Evolutionary conservation across 495 filamentous ascomycete genomes (phyloP), one percentile per base, ranked within the genome.

Genomic region (Aspergillus incahuasiensis): DNA sequence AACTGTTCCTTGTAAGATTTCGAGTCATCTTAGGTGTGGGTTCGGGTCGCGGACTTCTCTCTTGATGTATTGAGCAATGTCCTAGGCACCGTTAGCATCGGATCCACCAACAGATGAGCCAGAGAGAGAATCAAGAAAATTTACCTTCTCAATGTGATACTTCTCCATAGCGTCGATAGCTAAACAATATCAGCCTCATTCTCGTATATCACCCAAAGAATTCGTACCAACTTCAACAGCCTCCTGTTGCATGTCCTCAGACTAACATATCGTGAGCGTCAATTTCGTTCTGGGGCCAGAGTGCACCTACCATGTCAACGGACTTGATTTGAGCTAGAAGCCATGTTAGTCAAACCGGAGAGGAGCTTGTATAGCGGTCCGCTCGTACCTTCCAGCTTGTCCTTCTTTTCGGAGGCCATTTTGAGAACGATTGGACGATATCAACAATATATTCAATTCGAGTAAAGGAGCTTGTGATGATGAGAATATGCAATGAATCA

Each of bases 11-110:
- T 63, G 65, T 74, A 46, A 74, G 68, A 56, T 42, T 40, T 4
- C 30, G 51, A 48, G 24, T 19, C 52, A 40, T 47, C 20, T 47
- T 49, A 44, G 38, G 55, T 40, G 32, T 25, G 52, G 52, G 56
- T 19, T 49, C 34, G 52, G 28, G 12, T 16, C 48, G 53, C 82
- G 58, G 71, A 96, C 94, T 65, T 92, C 91, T 76, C 90, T 89
- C 81, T 97, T 97, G 78, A 97, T 97, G 71, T 90, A 87, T 66
- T 96, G 91, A 2, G 94, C 94, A 64, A 98, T 97, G 60, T 98
- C 94, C 88, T 94, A 56, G 6, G 42, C 34, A 30, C 24, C 3
- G 39, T 72, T 48, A 75, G 65, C 43, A 56, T 46, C 20, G 18
- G 21, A 16, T 12, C 45, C 16, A n/a, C n/a, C n/a, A n/a, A n/a